These are phyloP conservation scores for Cutaneotrichosporon sp. DNA, from an alignment of 1,284 basidiomycete species.

Conservation along the genomic window DNA sequence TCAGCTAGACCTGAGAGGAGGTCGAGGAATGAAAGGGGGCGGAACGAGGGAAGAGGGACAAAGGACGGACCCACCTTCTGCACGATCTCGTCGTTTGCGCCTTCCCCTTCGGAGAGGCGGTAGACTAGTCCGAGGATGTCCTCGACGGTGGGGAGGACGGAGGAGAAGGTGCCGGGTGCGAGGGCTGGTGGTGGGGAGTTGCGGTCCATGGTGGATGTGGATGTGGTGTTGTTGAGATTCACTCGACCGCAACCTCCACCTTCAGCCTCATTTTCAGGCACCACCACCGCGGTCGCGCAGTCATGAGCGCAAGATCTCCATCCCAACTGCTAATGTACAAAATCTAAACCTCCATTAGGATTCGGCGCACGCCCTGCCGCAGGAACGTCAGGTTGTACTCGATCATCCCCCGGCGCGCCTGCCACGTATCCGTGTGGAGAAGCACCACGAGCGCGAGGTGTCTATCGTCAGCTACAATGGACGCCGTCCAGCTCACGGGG, in stretches of 20 bases:
- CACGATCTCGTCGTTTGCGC: conserved; percentile 12
- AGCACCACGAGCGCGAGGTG: conserved; percentile 76
- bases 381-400: conserved; percentile 94
- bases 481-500: conserved; percentile 57
- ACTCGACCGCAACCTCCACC: too few species aligned
- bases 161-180: conserved; percentile 18
- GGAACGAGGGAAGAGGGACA: neutral
- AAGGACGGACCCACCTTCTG: conserved; percentile 12
- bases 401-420: conserved; percentile 74
- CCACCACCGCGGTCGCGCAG: neutral
- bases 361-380: conserved; percentile 56
- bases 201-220: too few species aligned
- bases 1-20: neutral
- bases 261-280: too few species aligned
- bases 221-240: too few species aligned
- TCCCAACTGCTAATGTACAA: too few species aligned
- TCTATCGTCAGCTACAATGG: conserved; percentile 31
- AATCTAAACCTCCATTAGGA: conserved; percentile 45
- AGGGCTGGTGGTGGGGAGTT: conserved; percentile 3
- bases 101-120: conserved; percentile 14
- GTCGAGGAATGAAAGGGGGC: too few species aligned
- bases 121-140: conserved; percentile 22
- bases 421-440: conserved; percentile 75
- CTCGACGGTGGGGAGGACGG: conserved; percentile 19
- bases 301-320: too few species aligned